Percentiles rank a stretch among this genome's conserved stretches.
phyloP scores from a whole-genome alignment of 257 asterid genomes.

The Forsythia suspensa region DNA sequence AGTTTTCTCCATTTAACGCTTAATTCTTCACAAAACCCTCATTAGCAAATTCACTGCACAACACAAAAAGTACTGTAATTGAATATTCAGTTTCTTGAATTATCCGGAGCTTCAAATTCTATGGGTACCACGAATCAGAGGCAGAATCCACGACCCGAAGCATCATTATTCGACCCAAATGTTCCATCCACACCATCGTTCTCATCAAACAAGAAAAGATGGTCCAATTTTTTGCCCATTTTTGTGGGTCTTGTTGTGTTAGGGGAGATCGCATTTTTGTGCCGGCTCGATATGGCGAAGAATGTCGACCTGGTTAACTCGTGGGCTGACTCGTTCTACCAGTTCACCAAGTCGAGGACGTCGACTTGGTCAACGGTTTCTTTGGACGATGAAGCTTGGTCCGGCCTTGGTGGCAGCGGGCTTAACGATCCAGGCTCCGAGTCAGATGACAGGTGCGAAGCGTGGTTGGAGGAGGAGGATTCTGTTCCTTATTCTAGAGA shows the following conservation, averaged over 20 bases:
- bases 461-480: conserved; percentile 84
- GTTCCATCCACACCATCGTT: conserved; percentile 32
- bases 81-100: not conserved
- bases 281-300: conserved; percentile 77
- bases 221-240: conserved; percentile 64
- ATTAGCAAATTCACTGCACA: not conserved
- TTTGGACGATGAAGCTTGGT: conserved; percentile 18
- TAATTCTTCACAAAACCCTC: not conserved
- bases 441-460: conserved; percentile 51
- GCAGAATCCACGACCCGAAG: conserved; percentile 32
- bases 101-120: not conserved
- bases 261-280: conserved; percentile 78
- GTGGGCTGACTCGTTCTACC: conserved; percentile 90
- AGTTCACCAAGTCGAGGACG: conserved; percentile 45
- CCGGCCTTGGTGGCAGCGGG: conserved; percentile 16
- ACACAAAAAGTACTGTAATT: not conserved
- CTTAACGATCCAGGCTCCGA: conserved; percentile 19
- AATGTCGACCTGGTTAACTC: conserved; percentile 76
- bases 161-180: conserved; percentile 26
- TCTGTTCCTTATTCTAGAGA: conserved; percentile 65
- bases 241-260: conserved; percentile 70
- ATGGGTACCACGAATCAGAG: conserved; percentile 41
- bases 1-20: not conserved
- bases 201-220: conserved; percentile 51
- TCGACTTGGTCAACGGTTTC: conserved; percentile 12